These are phyloP conservation scores for Tephrocybe sp. DNA, from an alignment of 768 basidiomycete genomes.

Conservation along the genomic window DNA sequence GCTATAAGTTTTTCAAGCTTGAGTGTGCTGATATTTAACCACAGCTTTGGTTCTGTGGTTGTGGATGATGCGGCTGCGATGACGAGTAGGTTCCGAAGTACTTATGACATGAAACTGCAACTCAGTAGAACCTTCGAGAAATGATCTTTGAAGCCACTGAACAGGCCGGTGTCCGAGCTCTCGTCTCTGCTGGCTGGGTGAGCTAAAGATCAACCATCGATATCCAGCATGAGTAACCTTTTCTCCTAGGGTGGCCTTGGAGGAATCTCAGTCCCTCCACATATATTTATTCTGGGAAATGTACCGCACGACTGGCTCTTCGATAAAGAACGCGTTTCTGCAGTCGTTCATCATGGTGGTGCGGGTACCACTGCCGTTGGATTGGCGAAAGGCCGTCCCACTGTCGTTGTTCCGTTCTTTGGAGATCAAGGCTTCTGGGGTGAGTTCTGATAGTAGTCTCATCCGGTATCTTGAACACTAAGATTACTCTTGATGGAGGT, in stretches of 20 bases:
- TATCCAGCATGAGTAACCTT: not conserved
- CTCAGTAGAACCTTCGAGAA: conserved; percentile 28
- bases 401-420: conserved; percentile 64
- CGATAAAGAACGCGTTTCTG: conserved; percentile 47
- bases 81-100: conserved; percentile 35
- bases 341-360: conserved; percentile 64
- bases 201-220: conserved; percentile 5
- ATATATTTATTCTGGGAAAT: conserved; percentile 62
- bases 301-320: conserved; percentile 74
- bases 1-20: not conserved
- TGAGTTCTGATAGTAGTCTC: conserved; percentile 14
- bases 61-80: conserved; percentile 52
- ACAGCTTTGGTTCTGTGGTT: conserved; percentile 59
- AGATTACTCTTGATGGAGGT: conserved; percentile 36
- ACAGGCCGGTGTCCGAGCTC: conserved; percentile 52
- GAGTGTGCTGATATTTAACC: not conserved
- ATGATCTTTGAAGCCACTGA: conserved; percentile 58
- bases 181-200: conserved; percentile 66
- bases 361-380: conserved; percentile 68
- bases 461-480: conserved; percentile 11
- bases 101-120: not conserved
- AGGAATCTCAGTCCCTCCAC: conserved; percentile 44
- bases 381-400: conserved; percentile 55
- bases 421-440: conserved; percentile 64
- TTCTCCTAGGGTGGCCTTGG: conserved; percentile 50